phyloP scores from a whole-genome alignment of 371 early-diverging fungal genomes.

The Rhizopus arrhizus region DNA sequence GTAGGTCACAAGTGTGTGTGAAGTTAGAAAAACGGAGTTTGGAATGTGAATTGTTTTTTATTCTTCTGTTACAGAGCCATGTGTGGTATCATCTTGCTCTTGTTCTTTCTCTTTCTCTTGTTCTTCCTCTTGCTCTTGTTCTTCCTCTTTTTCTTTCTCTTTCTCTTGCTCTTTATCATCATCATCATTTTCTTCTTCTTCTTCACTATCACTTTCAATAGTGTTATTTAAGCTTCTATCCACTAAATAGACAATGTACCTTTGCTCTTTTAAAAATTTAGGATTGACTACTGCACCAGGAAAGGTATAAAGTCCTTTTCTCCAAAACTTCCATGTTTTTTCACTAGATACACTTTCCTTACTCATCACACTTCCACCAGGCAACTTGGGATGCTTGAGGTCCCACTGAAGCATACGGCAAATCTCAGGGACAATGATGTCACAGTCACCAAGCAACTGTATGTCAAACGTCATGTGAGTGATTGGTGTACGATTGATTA shows the following conservation, averaged over 20 bases:
- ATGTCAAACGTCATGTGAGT: slow-evolving; percentile 86
- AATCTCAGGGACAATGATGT: slow-evolving; percentile 81
- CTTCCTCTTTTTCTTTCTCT: no score
- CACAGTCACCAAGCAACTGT: slow-evolving; percentile 86
- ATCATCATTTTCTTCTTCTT: neutral
- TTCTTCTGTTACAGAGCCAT: no score
- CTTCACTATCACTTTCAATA: neutral
- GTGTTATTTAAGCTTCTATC: neutral
- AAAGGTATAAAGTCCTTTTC: slow-evolving; percentile 50
- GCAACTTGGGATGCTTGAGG: slow-evolving; percentile 53
- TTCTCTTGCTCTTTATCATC: no score
- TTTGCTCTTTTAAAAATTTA: slow-evolving; percentile 28
- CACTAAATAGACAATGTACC: slow-evolving; percentile 12
- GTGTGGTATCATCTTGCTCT: no score
- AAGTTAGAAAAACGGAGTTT: no score
- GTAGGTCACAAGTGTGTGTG: no score
- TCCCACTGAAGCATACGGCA: slow-evolving; percentile 79
- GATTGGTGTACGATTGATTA: slow-evolving; percentile 90
- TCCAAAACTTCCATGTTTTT: slow-evolving; percentile 35
- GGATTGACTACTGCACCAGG: slow-evolving; percentile 47
- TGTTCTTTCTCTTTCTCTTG: no score
- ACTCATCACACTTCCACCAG: slow-evolving; percentile 53
- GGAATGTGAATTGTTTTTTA: no score
- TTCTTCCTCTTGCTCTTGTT: no score
- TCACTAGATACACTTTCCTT: slow-evolving; percentile 31